These are phyloP conservation scores for Monilinia vaccinii-corymbosi DNA, from an alignment of 2,329 filamentous ascomycete species.

Conservation along the genomic window DNA sequence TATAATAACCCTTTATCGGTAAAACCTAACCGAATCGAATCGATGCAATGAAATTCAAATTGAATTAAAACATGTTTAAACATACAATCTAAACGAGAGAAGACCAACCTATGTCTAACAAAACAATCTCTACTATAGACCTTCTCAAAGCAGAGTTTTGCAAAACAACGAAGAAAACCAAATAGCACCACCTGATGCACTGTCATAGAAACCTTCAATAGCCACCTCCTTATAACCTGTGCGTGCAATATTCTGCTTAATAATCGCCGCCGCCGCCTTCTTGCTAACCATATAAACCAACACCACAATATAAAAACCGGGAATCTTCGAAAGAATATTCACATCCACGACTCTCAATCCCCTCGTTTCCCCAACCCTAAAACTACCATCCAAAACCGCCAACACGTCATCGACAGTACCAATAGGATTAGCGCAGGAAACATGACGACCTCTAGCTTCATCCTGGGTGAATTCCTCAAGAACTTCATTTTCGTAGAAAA, in stretches of 20 bases:
- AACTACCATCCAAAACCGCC: conserved; percentile 35
- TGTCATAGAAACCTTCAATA: neutral
- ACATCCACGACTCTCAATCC: conserved; percentile 50
- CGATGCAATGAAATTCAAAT: too few relatives aligned
- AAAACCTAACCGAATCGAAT: too few relatives aligned
- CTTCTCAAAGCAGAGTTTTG: too few relatives aligned
- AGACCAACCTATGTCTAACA: too few relatives aligned
- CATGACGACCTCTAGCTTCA: conserved; percentile 49
- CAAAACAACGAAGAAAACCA: neutral
- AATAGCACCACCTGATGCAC: neutral
- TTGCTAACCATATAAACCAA: conserved; percentile 48
- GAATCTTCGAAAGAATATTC: conserved; percentile 43
- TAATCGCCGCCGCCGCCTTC: conserved; percentile 38
- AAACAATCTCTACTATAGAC: too few relatives aligned
- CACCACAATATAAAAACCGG: conserved; percentile 41
- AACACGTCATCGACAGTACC: conserved; percentile 40
- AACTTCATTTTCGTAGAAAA: conserved; percentile 26
- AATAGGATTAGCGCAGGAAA: conserved; percentile 42
- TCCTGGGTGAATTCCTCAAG: conserved; percentile 40
- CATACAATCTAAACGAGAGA: too few relatives aligned
- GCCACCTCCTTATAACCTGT: neutral
- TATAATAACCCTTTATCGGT: too few relatives aligned
- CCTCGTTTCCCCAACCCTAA: conserved; percentile 29
- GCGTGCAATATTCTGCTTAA: neutral
- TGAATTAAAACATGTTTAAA: too few relatives aligned